Conservation (phyloP, 495 filamentous ascomycete species). For the Haplographium delicatum region DNA sequence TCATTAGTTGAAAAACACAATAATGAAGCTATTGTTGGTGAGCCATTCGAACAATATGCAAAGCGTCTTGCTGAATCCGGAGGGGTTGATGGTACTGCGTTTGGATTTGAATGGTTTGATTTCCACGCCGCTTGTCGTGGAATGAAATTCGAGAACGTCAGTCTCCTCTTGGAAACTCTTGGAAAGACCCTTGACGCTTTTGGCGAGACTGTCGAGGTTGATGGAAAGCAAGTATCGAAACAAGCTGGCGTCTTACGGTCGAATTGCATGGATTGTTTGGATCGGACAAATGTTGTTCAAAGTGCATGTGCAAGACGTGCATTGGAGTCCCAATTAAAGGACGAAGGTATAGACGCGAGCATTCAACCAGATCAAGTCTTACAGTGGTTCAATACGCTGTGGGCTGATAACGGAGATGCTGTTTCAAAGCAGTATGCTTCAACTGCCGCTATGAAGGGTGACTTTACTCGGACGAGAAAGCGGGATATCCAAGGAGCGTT, state of each 20-base stretch:
- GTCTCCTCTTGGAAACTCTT: slow-evolving; percentile 65
- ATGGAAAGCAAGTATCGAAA: slow-evolving; percentile 38
- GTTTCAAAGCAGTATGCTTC: slow-evolving; percentile 76
- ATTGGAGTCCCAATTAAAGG: slow-evolving; percentile 68
- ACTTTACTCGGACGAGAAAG: slow-evolving; percentile 87
- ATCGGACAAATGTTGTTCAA: slow-evolving; percentile 90
- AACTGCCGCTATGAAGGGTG: slow-evolving; percentile 89
- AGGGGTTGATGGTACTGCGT: slow-evolving; percentile 42
- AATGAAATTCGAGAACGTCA: slow-evolving; percentile 96
- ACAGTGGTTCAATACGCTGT: slow-evolving; percentile 88
- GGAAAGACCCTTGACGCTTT: slow-evolving; percentile 54
- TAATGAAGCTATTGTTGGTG: slow-evolving; percentile 71
- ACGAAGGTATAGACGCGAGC: slow-evolving; percentile 67
- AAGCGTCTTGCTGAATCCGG: slow-evolving; percentile 57
- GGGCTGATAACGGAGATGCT: slow-evolving; percentile 89
- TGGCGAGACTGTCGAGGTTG: slow-evolving; percentile 56
- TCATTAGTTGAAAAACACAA: slow-evolving; percentile 84
- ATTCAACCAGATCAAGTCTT: slow-evolving; percentile 65
- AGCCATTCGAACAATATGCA: slow-evolving; percentile 64
- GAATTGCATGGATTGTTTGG: slow-evolving; percentile 97
- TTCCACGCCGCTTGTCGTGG: slow-evolving; percentile 87
- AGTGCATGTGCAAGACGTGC: slow-evolving; percentile 74
- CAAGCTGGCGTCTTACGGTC: slow-evolving; percentile 79
- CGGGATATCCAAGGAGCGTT: slow-evolving; percentile 87
- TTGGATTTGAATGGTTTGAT: slow-evolving; percentile 91